phyloP scores from a whole-genome alignment of 1,284 basidiomycete genomes.

The Microbotryum lychnidis-dioicae region DNA sequence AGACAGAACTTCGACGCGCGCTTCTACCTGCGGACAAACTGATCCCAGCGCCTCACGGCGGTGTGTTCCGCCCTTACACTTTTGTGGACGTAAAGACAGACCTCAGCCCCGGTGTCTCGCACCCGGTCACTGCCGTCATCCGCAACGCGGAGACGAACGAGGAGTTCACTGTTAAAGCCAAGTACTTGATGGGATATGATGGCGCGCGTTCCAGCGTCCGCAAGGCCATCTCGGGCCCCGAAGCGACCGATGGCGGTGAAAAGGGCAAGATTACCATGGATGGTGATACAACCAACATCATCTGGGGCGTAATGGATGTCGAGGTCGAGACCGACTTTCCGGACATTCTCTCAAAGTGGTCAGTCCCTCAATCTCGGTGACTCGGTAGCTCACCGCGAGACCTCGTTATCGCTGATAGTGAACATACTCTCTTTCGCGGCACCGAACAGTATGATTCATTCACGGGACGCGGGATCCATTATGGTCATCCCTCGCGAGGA shows the following conservation, averaged over 20 bases:
- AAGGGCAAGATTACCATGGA: slow-evolving; percentile 38
- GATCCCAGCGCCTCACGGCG: slow-evolving; percentile 30
- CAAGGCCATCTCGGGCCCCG: slow-evolving; percentile 36
- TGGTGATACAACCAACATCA: slow-evolving; percentile 39
- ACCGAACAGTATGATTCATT: slow-evolving; percentile 33
- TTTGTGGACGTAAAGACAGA: slow-evolving; percentile 32
- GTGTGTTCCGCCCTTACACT: slow-evolving; percentile 33
- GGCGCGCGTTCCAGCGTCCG: slow-evolving; percentile 40
- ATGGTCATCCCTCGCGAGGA: slow-evolving; percentile 38
- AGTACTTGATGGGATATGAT: slow-evolving; percentile 42
- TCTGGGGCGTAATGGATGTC: slow-evolving; percentile 37
- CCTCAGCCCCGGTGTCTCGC: slow-evolving; percentile 17
- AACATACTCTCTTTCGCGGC: neutral
- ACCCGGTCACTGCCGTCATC: slow-evolving; percentile 21
- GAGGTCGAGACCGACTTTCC: slow-evolving; percentile 33
- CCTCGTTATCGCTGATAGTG: neutral
- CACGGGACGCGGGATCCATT: slow-evolving; percentile 34
- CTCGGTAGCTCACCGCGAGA: too few species aligned
- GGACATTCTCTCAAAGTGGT: slow-evolving; percentile 31
- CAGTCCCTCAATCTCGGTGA: neutral
- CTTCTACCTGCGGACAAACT: slow-evolving; percentile 22
- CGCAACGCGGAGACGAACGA: slow-evolving; percentile 23
- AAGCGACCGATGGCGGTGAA: slow-evolving; percentile 33
- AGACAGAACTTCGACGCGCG: slow-evolving; percentile 37
- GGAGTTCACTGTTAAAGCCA: slow-evolving; percentile 36